Percentiles rank a stretch among this genome's conserved stretches.
Evolutionary conservation across 2,329 filamentous ascomycete species (phyloP).

Genomic region (Monosporascus sp.): DNA sequence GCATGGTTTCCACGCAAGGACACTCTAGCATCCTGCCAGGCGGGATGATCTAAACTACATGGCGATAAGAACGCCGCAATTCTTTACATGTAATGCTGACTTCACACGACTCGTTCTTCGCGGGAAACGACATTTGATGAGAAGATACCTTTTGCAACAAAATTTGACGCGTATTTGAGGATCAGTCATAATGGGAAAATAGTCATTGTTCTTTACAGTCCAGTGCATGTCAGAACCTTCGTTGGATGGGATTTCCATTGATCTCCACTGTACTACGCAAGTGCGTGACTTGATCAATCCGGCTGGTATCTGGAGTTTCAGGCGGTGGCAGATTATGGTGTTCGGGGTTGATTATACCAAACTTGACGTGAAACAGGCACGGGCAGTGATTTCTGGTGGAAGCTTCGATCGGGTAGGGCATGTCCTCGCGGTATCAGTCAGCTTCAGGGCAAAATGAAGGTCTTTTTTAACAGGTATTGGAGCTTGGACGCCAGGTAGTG

Average conservation of each 20-base stretch:
- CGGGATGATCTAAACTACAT: constrained; percentile 38
- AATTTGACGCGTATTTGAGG: neutral
- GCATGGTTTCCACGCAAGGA: constrained; percentile 28
- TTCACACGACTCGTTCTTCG: no score
- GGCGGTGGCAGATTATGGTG: neutral
- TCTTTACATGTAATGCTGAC: neutral
- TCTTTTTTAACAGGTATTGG: neutral
- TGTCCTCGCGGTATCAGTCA: neutral
- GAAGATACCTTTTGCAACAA: constrained; percentile 2
- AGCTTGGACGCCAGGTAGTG: neutral
- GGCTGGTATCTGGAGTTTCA: neutral
- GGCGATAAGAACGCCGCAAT: neutral
- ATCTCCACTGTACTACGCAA: neutral
- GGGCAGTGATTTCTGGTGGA: neutral
- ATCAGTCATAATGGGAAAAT: neutral
- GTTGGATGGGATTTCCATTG: neutral
- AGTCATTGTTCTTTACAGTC: neutral
- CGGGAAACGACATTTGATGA: constrained; percentile 15
- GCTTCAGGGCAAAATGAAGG: neutral
- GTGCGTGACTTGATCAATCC: neutral
- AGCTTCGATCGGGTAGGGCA: neutral
- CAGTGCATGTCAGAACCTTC: neutral
- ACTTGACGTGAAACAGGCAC: neutral
- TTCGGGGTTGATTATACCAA: neutral
- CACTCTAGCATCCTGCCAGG: constrained; percentile 30